Base-by-base conservation (phyloP, 106 monocot genomes). In the Allium fistulosum region DNA sequence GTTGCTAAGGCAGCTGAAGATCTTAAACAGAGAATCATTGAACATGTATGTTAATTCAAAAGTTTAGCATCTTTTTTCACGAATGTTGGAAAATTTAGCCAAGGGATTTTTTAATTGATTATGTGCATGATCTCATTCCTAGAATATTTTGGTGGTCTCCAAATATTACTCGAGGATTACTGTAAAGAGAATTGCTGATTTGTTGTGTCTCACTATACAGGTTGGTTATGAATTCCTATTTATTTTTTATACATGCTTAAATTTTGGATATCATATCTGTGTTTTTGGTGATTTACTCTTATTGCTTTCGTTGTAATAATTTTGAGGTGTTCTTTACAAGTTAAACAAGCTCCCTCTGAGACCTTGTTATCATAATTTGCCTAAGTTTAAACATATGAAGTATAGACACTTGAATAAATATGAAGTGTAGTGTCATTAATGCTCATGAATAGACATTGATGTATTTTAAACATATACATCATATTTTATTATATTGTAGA, bases 71-170 rank as follows among this genome's bases (percentile, higher is more conserved):
- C 37, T 37, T 37, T 37, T 1, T 37, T 37, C 37, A 37, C 5
- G 37, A 37, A 37, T 37, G 37, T 37, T 37, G 37, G 37, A 37
- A 5, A 37, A 37, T 37, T 37, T 37, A 37, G 37, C 1, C 37
- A 37, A 37, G 37, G 2, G 37, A 37, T 37, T 37, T 37, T 22
- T 37, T 4, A 37, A 37, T 5, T 37, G 37, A 37, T 37, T 37
- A 2, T 37, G 37, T 37, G 37, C 2, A 37, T 37, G 37, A 37
- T 37, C 37, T 58, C 9, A 15, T 49, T 66, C 75, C 52, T 87
- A 99, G 97, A 99, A 99, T 78, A 99, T 99, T 17, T 83, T 99
- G 85, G 97, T 99, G 12, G 90, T 99, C 4, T 93, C 97, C 4
- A 99, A 99, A 68, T 99, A 99, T 58, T 99, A 93, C 76, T 89